Conservation (phyloP, 257 asterid genomes). For the Salvia splendens region DNA sequence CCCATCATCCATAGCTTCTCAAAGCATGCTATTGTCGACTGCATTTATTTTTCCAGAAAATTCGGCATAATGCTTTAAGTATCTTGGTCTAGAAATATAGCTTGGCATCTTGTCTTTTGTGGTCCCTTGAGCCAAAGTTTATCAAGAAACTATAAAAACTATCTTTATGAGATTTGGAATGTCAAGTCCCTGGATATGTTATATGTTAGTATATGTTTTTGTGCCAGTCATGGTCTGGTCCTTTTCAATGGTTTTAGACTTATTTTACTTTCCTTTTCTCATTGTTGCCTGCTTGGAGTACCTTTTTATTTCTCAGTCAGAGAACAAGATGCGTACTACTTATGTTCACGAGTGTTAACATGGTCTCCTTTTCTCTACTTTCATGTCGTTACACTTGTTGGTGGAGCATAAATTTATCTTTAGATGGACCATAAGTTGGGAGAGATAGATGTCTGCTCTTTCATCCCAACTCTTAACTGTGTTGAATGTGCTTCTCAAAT, state of each 20-base stretch:
- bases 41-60: background rate
- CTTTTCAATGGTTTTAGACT: background rate
- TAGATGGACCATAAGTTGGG: background rate
- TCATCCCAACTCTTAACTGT: background rate
- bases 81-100: background rate
- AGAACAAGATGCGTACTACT: too few relatives aligned
- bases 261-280: background rate
- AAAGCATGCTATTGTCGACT: slow-evolving; percentile 8
- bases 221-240: slow-evolving; percentile 5
- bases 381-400: background rate
- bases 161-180: slow-evolving; percentile 16
- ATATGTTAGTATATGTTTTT: slow-evolving; percentile 2
- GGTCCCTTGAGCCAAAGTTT: background rate
- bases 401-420: slow-evolving; percentile 16
- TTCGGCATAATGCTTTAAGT: background rate
- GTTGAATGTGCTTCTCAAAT: background rate
- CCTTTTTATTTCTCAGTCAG: background rate
- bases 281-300: slow-evolving; percentile 12
- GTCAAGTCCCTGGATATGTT: background rate
- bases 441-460: background rate
- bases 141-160: slow-evolving; percentile 2
- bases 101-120: background rate
- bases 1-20: slow-evolving; percentile 21
- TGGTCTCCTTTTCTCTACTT: background rate
- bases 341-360: background rate